Percentiles rank a stretch among this genome's conserved stretches.
phyloP scores from a whole-genome alignment of 169 alveolate species.

The Blepharisma undulans region DNA sequence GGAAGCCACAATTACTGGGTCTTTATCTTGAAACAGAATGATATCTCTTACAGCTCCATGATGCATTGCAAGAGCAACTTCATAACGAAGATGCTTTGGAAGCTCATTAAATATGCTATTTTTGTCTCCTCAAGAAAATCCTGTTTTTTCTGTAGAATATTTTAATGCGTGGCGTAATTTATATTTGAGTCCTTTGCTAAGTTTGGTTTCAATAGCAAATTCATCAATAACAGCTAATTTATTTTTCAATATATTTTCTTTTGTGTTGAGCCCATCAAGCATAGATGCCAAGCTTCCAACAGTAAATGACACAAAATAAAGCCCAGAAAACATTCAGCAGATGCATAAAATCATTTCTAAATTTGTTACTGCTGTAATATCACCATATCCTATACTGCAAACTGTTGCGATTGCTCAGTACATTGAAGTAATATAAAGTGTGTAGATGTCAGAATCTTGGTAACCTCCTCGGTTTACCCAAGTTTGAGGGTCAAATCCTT shows the following conservation, averaged over 20 bases:
- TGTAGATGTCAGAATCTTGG: constrained; percentile 47
- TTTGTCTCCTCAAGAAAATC: constrained; percentile 57
- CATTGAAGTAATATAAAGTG: constrained; percentile 60
- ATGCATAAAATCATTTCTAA: constrained; percentile 59
- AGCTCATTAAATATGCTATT: constrained; percentile 60
- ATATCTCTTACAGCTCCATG: constrained; percentile 47
- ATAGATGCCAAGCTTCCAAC: constrained; percentile 70
- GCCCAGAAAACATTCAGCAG: constrained; percentile 71
- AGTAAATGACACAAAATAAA: constrained; percentile 70
- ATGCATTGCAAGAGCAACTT: constrained; percentile 58
- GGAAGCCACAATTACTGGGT: constrained; percentile 51
- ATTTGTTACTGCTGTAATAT: constrained; percentile 70
- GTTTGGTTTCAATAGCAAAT: constrained; percentile 59
- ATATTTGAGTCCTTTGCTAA: constrained; percentile 49
- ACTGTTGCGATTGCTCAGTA: constrained; percentile 78
- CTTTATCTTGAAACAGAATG: constrained; percentile 45
- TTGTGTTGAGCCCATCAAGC: constrained; percentile 57
- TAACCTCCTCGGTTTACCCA: constrained; percentile 67
- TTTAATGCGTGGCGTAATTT: constrained; percentile 58
- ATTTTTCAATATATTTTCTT: constrained; percentile 56
- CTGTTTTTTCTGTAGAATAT: constrained; percentile 56
- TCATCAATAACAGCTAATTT: constrained; percentile 56
- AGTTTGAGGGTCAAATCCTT: constrained; percentile 58
- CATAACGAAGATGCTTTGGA: constrained; percentile 61
- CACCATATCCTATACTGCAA: constrained; percentile 83